Evolutionary conservation across 805 yeast genomes (phyloP).

Genomic region (Hanseniaspora singularis): DNA sequence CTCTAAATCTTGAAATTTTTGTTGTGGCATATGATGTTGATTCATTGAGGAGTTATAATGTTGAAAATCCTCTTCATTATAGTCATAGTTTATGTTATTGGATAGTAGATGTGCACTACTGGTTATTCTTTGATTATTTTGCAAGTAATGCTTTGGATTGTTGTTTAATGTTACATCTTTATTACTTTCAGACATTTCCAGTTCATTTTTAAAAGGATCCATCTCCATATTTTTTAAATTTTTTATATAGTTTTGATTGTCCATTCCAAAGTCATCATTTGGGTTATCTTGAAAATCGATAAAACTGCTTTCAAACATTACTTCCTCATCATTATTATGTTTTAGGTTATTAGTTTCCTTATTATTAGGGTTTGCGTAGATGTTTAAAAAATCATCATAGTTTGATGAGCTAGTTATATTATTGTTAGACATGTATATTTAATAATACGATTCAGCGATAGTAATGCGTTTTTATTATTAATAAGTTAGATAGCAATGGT

Average conservation of each 20-base stretch:
- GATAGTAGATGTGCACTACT: constrained; percentile 2
- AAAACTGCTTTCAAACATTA: neutral
- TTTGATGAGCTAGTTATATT: neutral
- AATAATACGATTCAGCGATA: no score
- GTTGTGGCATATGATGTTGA: neutral
- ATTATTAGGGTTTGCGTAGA: neutral
- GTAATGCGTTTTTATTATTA: no score
- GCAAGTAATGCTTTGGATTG: no score
- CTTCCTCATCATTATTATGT: constrained; percentile 2
- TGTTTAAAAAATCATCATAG: constrained; percentile 1
- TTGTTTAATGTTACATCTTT: no score
- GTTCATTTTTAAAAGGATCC: constrained; percentile 13
- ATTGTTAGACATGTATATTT: neutral
- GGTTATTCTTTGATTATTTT: constrained; percentile 6
- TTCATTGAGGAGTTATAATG: neutral
- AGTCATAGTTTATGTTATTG: neutral
- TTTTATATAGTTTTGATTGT: neutral
- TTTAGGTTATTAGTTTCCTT: neutral
- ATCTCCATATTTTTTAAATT: constrained; percentile 19
- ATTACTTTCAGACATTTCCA: neutral
- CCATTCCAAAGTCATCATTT: neutral
- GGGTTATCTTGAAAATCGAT: constrained; percentile 13
- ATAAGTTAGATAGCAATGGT: neutral
- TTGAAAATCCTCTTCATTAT: neutral
- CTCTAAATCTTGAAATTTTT: constrained; percentile 14